Conservation (phyloP, 2,329 filamentous ascomycete genomes). For the Periconia digitata region DNA sequence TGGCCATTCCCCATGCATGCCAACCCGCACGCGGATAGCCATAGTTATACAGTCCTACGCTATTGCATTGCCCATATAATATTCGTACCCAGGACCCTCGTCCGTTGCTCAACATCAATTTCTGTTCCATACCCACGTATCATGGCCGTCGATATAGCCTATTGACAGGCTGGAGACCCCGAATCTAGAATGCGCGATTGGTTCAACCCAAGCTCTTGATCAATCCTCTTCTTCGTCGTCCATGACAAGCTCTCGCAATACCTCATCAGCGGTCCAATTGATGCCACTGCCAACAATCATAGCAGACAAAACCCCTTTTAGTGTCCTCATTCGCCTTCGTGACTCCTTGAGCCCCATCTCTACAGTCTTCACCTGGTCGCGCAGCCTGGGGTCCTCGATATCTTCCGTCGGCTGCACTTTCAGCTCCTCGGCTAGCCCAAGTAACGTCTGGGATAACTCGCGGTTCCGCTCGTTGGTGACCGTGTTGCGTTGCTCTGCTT, state of each 20-base stretch:
- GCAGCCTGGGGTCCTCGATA: conserved; percentile 56
- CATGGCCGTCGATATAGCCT: not conserved
- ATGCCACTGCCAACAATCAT: conserved; percentile 79
- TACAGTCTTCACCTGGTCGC: conserved; percentile 59
- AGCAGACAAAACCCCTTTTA: conserved; percentile 78
- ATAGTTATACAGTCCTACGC: not conserved
- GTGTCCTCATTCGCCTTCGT: conserved; percentile 68
- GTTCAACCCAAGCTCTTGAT: too few relatives aligned
- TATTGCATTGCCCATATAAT: not conserved
- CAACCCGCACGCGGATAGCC: not conserved
- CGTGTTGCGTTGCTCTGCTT: conserved; percentile 61
- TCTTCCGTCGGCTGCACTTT: conserved; percentile 57
- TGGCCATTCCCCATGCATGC: not conserved
- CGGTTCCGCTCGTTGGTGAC: conserved; percentile 62
- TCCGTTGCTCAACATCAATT: not conserved
- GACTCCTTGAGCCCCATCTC: conserved; percentile 64
- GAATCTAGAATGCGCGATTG: too few relatives aligned
- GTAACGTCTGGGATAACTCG: conserved; percentile 62
- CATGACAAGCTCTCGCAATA: conserved; percentile 70
- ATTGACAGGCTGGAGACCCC: too few relatives aligned
- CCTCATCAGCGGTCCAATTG: conserved; percentile 74
- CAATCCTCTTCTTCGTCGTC: conserved; percentile 57
- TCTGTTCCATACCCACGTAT: not conserved
- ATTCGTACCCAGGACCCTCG: too few relatives aligned
- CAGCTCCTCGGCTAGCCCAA: conserved; percentile 63